Conservation (phyloP, 2,329 filamentous ascomycete species). For the Neopestalotiopsis clavispora region DNA sequence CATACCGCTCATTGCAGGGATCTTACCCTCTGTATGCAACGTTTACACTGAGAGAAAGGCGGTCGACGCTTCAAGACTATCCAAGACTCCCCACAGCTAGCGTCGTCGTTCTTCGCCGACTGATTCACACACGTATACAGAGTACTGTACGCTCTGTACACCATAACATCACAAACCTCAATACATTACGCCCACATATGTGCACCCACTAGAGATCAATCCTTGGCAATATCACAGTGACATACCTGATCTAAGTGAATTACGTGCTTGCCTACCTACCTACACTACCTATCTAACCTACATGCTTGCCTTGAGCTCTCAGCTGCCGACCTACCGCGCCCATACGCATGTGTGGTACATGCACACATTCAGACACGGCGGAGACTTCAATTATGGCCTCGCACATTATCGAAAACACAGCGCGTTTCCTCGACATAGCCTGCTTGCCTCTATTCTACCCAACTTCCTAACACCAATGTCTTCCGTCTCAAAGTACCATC, state of each 20-base stretch:
- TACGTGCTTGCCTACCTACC: background rate
- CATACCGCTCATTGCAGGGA: constrained; percentile 20
- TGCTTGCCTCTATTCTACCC: background rate
- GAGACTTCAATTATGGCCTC: no score
- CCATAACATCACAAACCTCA: background rate
- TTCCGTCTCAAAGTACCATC: background rate
- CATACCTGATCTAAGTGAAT: background rate
- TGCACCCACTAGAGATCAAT: background rate
- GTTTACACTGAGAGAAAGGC: constrained; percentile 19
- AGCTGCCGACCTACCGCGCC: background rate
- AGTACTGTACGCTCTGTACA: background rate
- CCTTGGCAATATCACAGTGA: background rate
- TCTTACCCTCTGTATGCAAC: constrained; percentile 19
- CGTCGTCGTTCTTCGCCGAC: constrained; percentile 13
- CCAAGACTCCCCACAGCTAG: background rate
- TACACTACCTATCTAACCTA: background rate
- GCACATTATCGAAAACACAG: background rate
- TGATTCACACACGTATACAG: constrained; percentile 7
- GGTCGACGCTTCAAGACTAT: constrained; percentile 14
- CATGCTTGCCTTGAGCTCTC: background rate
- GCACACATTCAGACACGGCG: no score
- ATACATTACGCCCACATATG: background rate
- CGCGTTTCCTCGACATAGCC: background rate
- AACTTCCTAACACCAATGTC: background rate
- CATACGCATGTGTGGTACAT: background rate